phyloP scores from a whole-genome alignment of 257 asterid species.

The Solanum medicagineum region DNA sequence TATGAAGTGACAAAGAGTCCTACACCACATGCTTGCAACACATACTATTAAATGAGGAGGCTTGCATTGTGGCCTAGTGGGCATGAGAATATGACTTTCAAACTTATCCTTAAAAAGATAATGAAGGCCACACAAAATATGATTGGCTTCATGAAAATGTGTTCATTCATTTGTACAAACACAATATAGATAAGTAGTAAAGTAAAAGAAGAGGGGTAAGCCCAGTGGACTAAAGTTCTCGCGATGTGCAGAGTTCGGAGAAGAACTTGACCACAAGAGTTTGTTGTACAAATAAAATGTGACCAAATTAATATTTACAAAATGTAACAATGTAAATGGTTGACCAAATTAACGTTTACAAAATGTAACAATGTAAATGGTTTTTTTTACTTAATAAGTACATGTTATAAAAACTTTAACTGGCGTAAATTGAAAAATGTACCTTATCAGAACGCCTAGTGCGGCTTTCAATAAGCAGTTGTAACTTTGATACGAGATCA shows the following conservation, averaged over 20 bases:
- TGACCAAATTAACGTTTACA: background rate
- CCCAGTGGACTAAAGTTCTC: too few species aligned
- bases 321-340: background rate
- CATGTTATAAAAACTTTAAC: background rate
- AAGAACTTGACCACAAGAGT: too few species aligned
- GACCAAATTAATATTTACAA: background rate
- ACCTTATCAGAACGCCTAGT: slow-evolving; percentile 72
- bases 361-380: background rate
- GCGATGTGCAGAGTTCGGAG: too few species aligned
- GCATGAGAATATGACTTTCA: background rate
- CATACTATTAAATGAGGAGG: background rate
- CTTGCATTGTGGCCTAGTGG: background rate
- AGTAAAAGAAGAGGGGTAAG: background rate
- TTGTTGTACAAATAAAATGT: background rate
- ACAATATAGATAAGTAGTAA: background rate
- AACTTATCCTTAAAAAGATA: background rate
- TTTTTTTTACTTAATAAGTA: background rate
- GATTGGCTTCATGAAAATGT: background rate
- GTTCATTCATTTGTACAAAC: background rate
- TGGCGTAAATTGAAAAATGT: background rate
- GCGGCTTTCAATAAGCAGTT: slow-evolving; percentile 65
- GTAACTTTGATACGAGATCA: slow-evolving; percentile 70
- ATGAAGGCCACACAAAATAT: background rate
- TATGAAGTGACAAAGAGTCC: background rate
- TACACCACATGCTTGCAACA: background rate